Evolutionary conservation across 2,329 filamentous ascomycete genomes (phyloP), one percentile per base, ranked within the genome.

Genomic region (Trichoderma hamatum): DNA sequence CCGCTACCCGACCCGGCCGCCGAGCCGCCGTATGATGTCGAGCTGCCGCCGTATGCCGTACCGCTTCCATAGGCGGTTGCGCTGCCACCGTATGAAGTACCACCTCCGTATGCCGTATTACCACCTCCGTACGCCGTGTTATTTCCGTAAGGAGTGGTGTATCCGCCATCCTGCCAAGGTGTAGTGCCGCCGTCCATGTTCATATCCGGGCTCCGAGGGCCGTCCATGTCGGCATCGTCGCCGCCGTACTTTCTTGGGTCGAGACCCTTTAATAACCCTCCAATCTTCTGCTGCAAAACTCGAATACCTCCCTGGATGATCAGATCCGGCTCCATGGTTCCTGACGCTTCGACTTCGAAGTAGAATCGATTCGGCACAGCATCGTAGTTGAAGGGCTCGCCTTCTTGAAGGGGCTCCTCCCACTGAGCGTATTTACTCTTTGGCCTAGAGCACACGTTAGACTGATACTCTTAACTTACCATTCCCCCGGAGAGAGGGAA

Each of bases 301-400:
- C 91, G 89, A 79, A 99, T 97, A 39, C 94, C 94, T 75, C 93
- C 89, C 75, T 94, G 90, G 63, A 99, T 89, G 74, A 98, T 96
- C 71, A 89, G 87, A 76, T 99, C 95, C 0, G 96, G 95, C 34
- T 96, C 92, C 70, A 98, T 88, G 74, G 90, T 92, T 43, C 96
- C 96, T 46, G 92, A 90, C 58, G 92, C 91, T 80, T 99, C 96
- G 58, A 99, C 91, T 76, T 97, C 94, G 76, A 95, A 92, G 84
- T 97, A 99, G 84, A 97, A 99, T 73, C 88, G 88, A 71, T 85
- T 86, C 5, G 96, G 95, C 26, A 91, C 87, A 11, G 94, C 95
- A 75, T 97, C 91, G 80, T 93, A 98, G 82, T 98, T 90, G 80
- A 98, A 98, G 0, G 90, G 87, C 75, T 96, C 92, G 73, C 93